These are phyloP conservation scores for Vigna unguiculata DNA, from an alignment of 306 rosid species.

Conservation along the genomic window DNA sequence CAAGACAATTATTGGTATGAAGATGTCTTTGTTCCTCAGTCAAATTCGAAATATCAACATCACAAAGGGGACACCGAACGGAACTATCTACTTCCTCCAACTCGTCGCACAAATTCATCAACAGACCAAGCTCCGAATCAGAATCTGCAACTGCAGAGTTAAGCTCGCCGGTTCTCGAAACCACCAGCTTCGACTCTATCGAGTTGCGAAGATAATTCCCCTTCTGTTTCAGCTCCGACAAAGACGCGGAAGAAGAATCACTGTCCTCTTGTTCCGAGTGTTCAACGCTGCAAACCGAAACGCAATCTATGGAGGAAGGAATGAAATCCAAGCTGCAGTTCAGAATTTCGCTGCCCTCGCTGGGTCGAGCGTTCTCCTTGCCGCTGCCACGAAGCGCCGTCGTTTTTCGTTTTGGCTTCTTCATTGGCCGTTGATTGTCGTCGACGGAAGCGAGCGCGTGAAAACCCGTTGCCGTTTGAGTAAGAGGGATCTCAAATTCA, in stretches of 20 bases:
- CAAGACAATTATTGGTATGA: conserved; percentile 82
- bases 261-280: conserved; percentile 9
- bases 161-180: conserved; percentile 33
- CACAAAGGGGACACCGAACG: conserved; percentile 76
- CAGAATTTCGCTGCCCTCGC: conserved; percentile 38
- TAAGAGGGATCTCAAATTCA: conserved; percentile 22
- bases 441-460: conserved; percentile 39
- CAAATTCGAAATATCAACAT: conserved; percentile 72
- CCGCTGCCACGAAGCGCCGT: conserved; percentile 38
- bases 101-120: conserved; percentile 60
- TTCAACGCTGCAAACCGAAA: not conserved
- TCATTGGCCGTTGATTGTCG: conserved; percentile 41
- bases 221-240: conserved; percentile 43
- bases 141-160: conserved; percentile 23
- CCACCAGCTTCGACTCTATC: conserved; percentile 71
- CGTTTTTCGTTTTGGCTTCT: conserved; percentile 54
- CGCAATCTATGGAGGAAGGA: conserved; percentile 58
- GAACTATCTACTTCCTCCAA: conserved; percentile 46
- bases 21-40: conserved; percentile 63
- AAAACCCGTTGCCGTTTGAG: conserved; percentile 46
- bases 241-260: not conserved
- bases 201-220: conserved; percentile 63
- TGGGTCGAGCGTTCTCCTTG: conserved; percentile 63
- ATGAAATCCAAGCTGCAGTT: conserved; percentile 64
- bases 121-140: conserved; percentile 59